Conservation (phyloP, 805 yeast genomes). For the Metschnikowia proteae region DNA sequence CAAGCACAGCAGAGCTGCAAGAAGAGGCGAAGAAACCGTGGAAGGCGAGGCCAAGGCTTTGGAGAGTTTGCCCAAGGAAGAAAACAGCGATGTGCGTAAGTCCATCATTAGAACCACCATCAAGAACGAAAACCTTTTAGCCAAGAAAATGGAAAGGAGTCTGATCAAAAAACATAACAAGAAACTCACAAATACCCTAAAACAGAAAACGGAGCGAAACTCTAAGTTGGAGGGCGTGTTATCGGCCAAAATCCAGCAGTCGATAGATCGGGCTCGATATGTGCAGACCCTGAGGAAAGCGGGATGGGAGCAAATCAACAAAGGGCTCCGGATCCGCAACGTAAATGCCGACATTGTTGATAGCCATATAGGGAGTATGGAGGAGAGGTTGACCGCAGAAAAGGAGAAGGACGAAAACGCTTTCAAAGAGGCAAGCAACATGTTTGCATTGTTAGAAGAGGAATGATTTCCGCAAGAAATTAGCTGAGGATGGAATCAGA, state of each 20-base stretch:
- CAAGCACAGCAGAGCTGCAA: constrained; percentile 73
- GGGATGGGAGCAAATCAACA: constrained; percentile 69
- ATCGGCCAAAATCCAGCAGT: constrained; percentile 58
- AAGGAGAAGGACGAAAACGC: constrained; percentile 11
- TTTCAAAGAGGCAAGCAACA: constrained; percentile 18
- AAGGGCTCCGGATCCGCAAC: constrained; percentile 35
- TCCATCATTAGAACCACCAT: constrained; percentile 64
- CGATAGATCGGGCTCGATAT: constrained; percentile 59
- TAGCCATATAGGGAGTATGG: constrained; percentile 3
- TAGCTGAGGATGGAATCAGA: too few species aligned
- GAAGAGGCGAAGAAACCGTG: constrained; percentile 54
- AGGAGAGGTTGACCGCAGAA: constrained; percentile 1
- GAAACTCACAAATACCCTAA: constrained; percentile 30
- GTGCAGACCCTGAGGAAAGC: constrained; percentile 62
- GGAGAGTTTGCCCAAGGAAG: constrained; percentile 52
- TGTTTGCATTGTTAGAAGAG: constrained; percentile 39
- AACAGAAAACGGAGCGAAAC: constrained; percentile 45
- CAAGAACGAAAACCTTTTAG: constrained; percentile 60
- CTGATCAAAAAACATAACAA: constrained; percentile 29
- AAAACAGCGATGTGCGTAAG: constrained; percentile 55
- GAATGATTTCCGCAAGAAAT: not conserved
- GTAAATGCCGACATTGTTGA: constrained; percentile 5
- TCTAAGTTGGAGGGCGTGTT: constrained; percentile 51
- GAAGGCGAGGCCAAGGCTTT: constrained; percentile 48
- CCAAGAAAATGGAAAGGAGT: constrained; percentile 48